Evolutionary conservation across 495 filamentous ascomycete genomes (phyloP), one percentile per base, ranked within the genome.

Genomic region (Annulohypoxylon maeteangense): DNA sequence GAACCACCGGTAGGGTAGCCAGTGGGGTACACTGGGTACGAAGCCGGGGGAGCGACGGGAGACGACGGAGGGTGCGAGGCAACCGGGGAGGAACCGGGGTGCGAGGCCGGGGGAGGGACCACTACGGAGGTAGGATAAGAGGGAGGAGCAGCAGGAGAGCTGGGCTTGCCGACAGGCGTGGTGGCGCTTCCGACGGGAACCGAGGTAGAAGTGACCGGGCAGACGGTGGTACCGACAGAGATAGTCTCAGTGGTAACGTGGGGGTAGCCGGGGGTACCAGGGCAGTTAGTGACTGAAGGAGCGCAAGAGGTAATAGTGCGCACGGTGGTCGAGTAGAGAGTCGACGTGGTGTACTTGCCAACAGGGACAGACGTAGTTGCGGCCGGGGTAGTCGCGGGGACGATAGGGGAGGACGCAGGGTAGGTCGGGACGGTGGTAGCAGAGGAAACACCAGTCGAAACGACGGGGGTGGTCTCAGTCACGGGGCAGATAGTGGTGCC

Each of bases 401-500:
- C 20, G 3, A 20, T 16, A 18, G 40, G 40, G 1, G 40, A 18
- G 40, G 40, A 44, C 40, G 16, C 40, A 6, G 40, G 40, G 45
- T 23, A 48, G 4, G 18, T 47, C 18, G 7, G 14, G 18, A 45
- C 40, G n/a, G 40, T 45, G 5, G 40, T 22, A 8, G 44, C 16
- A 8, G 44, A 47, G 3, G 44, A 22, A 42, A 42, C 38, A 42
- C 38, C 38, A 42, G 38, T 44, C n/a, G 40, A 7, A 44, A 29
- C 50, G 31, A 56, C 23, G 34, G 58, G 34, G 25, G 59, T 48
- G 14, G 50, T 56, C 34, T 62, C 18, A 50, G 62, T 60, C 38
- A 66, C 62, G n/a, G 56, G 50, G 61, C 55, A 67, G 14, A 75
- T 45, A n/a, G 66, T 75, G 40, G 73, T 65, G 29, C 50, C 32